Percentiles rank a stretch among this genome's conserved stretches.
These are phyloP conservation scores for Hydnum rufescens DNA, from an alignment of 768 basidiomycete genomes.

Conservation along the genomic window DNA sequence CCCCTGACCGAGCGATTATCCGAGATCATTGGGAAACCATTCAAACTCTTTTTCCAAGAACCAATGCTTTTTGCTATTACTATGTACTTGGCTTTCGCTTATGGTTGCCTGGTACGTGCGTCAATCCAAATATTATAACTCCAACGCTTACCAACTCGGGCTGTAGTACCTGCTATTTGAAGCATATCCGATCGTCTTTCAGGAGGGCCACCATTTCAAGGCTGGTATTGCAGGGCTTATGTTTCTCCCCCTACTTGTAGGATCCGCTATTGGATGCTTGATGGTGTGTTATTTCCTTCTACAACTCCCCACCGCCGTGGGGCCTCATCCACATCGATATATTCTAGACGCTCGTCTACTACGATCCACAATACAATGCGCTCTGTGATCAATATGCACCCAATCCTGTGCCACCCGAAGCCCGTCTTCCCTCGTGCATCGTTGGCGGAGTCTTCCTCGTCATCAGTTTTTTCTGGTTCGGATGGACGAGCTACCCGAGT, in stretches of 20 bases:
- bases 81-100: slow-evolving; percentile 9
- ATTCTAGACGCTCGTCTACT: slow-evolving; percentile 3
- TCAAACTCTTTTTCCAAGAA: slow-evolving; percentile 13
- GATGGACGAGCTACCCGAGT: slow-evolving; percentile 10
- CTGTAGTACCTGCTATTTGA: slow-evolving; percentile 17
- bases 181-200: slow-evolving; percentile 17
- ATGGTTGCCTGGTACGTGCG: neutral
- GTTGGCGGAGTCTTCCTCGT: slow-evolving; percentile 10
- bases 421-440: slow-evolving; percentile 11
- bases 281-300: slow-evolving; percentile 3
- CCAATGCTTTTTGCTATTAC: slow-evolving; percentile 15
- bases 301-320: neutral
- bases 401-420: slow-evolving; percentile 14
- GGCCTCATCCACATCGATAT: neutral
- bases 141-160: no score
- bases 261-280: slow-evolving; percentile 8
- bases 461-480: slow-evolving; percentile 14
- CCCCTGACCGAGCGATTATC: neutral
- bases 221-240: slow-evolving; percentile 13
- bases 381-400: slow-evolving; percentile 5
- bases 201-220: slow-evolving; percentile 15
- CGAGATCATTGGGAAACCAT: neutral
- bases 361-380: slow-evolving; percentile 13
- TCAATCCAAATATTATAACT: slow-evolving; percentile 7
- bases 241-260: slow-evolving; percentile 14